These are phyloP conservation scores for Mycena vitilis DNA, from an alignment of 768 basidiomycete genomes.

Conservation along the genomic window DNA sequence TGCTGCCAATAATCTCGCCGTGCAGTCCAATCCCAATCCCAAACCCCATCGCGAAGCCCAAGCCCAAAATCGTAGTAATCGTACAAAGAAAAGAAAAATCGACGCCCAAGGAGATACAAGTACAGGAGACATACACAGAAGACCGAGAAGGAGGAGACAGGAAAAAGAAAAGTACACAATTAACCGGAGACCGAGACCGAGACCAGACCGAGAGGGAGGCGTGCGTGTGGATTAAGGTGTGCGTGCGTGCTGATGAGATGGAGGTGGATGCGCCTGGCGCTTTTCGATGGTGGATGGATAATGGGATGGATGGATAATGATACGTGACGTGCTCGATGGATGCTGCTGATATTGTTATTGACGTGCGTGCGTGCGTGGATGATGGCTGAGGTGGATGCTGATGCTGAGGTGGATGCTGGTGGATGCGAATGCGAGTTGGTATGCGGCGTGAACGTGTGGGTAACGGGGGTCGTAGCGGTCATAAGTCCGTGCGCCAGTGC, in stretches of 20 bases:
- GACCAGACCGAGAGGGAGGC: not conserved
- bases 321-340: not conserved
- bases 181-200: constrained; percentile 5
- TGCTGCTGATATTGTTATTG: too few relatives aligned
- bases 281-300: too few relatives aligned
- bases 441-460: constrained; percentile 20
- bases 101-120: too few relatives aligned
- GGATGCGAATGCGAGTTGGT: constrained; percentile 5
- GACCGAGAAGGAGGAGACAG: too few relatives aligned
- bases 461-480: constrained; percentile 14
- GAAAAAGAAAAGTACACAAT: not conserved
- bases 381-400: not conserved
- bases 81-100: too few relatives aligned
- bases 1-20: too few relatives aligned
- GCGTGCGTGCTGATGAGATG: not conserved
- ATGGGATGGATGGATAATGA: constrained; percentile 14
- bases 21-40: too few relatives aligned
- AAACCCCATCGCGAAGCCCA: too few relatives aligned
- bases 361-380: too few relatives aligned
- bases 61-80: too few relatives aligned
- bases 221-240: not conserved
- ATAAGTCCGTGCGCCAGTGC: not conserved
- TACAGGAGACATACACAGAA: too few relatives aligned
- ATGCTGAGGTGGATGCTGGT: not conserved
- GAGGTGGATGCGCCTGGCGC: not conserved